A percentile compares a stretch with the other conserved stretches of the same genome.
These are phyloP conservation scores for Neospermospora avenae DNA, from an alignment of 2,329 filamentous ascomycete genomes.

Conservation along the genomic window DNA sequence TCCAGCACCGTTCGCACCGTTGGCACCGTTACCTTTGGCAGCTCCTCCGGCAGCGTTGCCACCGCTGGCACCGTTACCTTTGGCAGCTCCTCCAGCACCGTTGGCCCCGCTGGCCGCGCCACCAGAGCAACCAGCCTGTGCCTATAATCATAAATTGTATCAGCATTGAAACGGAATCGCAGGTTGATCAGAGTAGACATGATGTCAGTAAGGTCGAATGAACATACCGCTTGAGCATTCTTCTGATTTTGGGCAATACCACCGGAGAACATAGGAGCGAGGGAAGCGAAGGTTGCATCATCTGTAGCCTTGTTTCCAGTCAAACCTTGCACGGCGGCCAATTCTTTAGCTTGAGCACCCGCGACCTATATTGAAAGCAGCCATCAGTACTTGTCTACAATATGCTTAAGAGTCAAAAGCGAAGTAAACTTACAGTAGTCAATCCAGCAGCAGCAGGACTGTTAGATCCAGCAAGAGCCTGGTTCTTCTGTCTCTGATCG, in stretches of 20 bases:
- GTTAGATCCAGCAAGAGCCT: conserved; percentile 11
- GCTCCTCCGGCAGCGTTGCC: too few species aligned
- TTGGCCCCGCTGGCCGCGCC: too few species aligned
- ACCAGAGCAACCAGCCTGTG: too few species aligned
- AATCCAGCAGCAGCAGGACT: conserved; percentile 17
- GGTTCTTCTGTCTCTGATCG: conserved; percentile 12
- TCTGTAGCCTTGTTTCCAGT: conserved; percentile 14
- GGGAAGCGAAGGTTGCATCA: conserved; percentile 6
- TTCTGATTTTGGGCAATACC: conserved; percentile 22
- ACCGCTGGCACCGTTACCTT: too few species aligned
- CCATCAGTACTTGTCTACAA: too few species aligned
- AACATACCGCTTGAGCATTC: conserved; percentile 21
- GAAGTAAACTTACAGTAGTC: conserved; percentile 12
- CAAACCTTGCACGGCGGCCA: conserved; percentile 16
- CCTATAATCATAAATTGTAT: too few species aligned
- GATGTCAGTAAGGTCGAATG: neutral
- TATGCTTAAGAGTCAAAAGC: too few species aligned
- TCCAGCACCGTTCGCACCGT: too few species aligned
- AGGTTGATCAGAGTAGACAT: too few species aligned
- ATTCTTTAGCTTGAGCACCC: conserved; percentile 14
- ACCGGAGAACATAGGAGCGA: conserved; percentile 15
- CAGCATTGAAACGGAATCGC: too few species aligned
- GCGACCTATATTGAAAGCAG: conserved; percentile 12
- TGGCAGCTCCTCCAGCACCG: too few species aligned
- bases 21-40: too few species aligned